These are phyloP conservation scores for Juglanconis sp. DNA, from an alignment of 2,329 filamentous ascomycete species.

Conservation along the genomic window DNA sequence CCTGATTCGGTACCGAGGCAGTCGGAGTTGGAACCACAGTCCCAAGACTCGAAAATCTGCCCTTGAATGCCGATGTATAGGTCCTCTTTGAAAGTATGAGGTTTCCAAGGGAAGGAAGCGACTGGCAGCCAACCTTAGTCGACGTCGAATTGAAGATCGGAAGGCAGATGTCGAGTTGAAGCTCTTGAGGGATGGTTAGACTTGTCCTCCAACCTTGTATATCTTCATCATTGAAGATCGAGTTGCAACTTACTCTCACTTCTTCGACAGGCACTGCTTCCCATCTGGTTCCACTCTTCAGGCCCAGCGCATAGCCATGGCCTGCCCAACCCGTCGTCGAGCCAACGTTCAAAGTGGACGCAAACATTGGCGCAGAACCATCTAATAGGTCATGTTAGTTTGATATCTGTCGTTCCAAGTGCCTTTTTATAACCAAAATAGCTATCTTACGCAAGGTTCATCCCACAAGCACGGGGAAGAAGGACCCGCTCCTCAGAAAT, in stretches of 20 bases:
- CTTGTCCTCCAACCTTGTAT: background rate
- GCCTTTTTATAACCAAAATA: too few relatives aligned
- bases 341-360: constrained; percentile 1
- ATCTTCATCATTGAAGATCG: too few relatives aligned
- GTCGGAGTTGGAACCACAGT: background rate
- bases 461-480: too few relatives aligned
- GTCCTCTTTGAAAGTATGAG: constrained; percentile 9
- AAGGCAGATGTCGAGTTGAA: background rate
- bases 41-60: background rate
- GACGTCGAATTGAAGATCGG: background rate
- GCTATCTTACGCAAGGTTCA: too few relatives aligned
- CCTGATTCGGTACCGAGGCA: background rate
- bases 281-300: constrained; percentile 5
- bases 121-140: background rate
- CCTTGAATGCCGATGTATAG: background rate
- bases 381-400: background rate
- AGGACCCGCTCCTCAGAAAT: too few relatives aligned
- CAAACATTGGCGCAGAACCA: constrained; percentile 5
- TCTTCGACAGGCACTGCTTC: background rate
- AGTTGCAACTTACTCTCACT: background rate
- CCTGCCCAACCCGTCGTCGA: background rate
- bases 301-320: constrained; percentile 1
- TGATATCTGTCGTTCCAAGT: too few relatives aligned
- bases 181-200: background rate
- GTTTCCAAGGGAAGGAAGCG: background rate